Evolutionary conservation across 345 rosid genomes (phyloP).

Genomic region (Kernera saxatilis): DNA sequence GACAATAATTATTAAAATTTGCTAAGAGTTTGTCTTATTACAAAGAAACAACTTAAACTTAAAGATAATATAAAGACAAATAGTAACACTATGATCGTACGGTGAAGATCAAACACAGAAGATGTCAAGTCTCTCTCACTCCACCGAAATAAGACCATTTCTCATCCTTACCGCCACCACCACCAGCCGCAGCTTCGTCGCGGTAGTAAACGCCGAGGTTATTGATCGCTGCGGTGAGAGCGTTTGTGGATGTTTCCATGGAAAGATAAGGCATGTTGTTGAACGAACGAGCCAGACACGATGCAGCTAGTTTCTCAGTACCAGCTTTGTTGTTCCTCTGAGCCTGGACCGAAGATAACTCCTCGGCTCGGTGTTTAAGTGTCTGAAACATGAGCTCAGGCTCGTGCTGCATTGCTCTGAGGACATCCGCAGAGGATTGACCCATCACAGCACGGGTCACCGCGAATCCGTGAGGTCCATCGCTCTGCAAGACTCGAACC

Average conservation of each 20-base stretch:
- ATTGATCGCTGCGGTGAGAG: constrained; percentile 51
- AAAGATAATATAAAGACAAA: neutral
- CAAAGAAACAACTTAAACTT: constrained; percentile 2
- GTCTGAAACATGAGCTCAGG: constrained; percentile 93
- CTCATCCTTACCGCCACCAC: constrained; percentile 45
- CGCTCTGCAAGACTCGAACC: constrained; percentile 81
- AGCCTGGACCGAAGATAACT: constrained; percentile 27
- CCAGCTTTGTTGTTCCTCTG: no score
- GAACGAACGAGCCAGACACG: constrained; percentile 60
- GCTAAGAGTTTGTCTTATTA: constrained; percentile 16
- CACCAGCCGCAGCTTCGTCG: constrained; percentile 35
- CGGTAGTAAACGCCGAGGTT: constrained; percentile 53
- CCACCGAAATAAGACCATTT: constrained; percentile 71
- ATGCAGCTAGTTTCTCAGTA: constrained; percentile 40
- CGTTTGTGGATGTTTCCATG: constrained; percentile 42
- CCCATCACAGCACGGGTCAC: constrained; percentile 75
- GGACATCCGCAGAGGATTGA: constrained; percentile 72
- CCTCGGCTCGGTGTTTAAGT: constrained; percentile 81
- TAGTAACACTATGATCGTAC: constrained; percentile 1
- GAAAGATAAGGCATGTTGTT: constrained; percentile 86
- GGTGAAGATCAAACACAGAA: neutral
- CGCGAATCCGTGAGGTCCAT: constrained; percentile 81
- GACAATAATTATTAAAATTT: neutral
- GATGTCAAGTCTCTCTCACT: constrained; percentile 32
- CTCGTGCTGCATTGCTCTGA: constrained; percentile 90